A percentile compares a stretch with the other conserved stretches of the same genome.
phyloP scores from a whole-genome alignment of 1,284 basidiomycete species.

The Sporisorium exsertum region DNA sequence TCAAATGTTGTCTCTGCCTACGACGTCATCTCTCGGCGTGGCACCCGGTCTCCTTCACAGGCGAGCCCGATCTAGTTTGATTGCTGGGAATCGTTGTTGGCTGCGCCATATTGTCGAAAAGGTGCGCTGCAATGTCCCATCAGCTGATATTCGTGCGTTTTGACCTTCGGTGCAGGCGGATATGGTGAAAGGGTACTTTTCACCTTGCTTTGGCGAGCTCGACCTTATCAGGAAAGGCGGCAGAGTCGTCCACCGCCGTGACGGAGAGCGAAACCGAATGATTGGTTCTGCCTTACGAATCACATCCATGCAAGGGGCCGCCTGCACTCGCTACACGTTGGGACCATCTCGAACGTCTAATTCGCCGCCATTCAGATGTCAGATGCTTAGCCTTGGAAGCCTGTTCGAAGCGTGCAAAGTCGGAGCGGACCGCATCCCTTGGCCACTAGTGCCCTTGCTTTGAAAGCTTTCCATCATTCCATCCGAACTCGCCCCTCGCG shows the following conservation, averaged over 20 bases:
- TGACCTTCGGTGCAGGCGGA: background rate
- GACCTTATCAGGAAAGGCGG: background rate
- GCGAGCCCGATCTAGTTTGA: conserved; percentile 6
- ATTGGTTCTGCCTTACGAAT: background rate
- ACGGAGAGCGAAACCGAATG: background rate
- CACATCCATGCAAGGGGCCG: conserved; percentile 4
- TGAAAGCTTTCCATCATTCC: conserved; percentile 9
- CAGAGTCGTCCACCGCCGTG: too few relatives aligned
- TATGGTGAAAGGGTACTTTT: background rate
- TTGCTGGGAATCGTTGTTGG: background rate
- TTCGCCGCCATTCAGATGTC: background rate
- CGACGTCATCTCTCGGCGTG: conserved; percentile 24
- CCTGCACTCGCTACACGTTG: conserved; percentile 2
- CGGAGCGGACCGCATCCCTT: conserved; percentile 4
- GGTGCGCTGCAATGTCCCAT: background rate
- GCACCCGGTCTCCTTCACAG: background rate
- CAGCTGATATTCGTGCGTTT: background rate
- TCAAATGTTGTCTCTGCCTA: background rate
- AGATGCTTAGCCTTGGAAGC: background rate
- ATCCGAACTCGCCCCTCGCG: conserved; percentile 10
- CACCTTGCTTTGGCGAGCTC: background rate
- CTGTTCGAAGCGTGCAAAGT: background rate
- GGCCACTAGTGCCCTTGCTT: background rate
- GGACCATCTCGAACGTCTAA: background rate
- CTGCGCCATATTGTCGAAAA: background rate